phyloP scores from a whole-genome alignment of 805 yeast species.

The Saccharomycopsis schoenii region DNA sequence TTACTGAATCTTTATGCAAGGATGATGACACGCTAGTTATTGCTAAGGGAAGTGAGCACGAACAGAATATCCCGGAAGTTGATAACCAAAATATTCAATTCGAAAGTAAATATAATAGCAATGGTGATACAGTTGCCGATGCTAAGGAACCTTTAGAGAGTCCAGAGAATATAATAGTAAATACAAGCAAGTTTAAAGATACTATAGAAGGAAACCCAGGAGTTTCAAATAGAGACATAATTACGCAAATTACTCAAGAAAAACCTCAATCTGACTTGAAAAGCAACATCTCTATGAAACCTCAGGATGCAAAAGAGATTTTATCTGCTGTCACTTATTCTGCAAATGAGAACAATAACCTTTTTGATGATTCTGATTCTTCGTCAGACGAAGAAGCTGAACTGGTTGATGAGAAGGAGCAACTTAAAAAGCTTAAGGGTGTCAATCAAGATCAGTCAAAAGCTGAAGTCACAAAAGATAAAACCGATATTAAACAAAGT shows the following conservation, averaged over 20 bases:
- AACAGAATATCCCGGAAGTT: neutral
- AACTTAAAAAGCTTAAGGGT: neutral
- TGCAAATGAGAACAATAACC: neutral
- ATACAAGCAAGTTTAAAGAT: no score
- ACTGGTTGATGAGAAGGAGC: neutral
- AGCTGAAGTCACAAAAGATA: neutral
- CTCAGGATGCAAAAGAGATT: neutral
- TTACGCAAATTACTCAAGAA: no score
- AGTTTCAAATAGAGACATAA: no score
- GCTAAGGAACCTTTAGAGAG: no score
- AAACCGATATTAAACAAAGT: neutral
- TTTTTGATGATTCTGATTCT: neutral
- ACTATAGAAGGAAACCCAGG: no score
- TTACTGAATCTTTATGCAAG: neutral
- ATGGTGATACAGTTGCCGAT: no score
- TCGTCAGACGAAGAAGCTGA: neutral
- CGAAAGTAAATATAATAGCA: neutral
- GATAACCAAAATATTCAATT: neutral
- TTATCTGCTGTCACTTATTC: neutral
- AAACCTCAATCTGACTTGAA: neutral
- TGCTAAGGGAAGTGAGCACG: neutral
- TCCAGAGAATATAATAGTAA: no score
- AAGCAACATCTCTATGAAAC: neutral
- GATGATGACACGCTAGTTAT: neutral
- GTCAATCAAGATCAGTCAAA: neutral